Percentiles rank a stretch among this genome's conserved stretches.
Evolutionary conservation across 805 yeast species (phyloP).

Genomic region (Candida coleopterorum): DNA sequence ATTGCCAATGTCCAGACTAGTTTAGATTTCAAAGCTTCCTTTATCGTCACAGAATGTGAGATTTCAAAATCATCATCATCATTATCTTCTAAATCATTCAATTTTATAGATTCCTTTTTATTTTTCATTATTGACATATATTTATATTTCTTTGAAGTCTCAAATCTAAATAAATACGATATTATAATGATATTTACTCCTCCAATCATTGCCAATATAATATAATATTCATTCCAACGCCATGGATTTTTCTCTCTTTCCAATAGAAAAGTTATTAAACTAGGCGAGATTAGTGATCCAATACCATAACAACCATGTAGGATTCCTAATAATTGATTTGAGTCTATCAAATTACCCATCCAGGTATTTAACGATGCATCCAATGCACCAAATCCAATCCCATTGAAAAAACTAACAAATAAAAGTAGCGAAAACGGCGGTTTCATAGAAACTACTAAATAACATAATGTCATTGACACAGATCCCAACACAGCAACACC

Average conservation of each 20-base stretch:
- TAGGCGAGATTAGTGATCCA: conserved; percentile 50
- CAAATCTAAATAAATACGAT: conserved; percentile 31
- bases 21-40: conserved; percentile 30
- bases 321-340: conserved; percentile 47
- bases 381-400: conserved; percentile 52
- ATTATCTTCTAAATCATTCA: conserved; percentile 7
- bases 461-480: conserved; percentile 31
- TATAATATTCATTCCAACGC: conserved; percentile 47
- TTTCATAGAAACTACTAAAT: conserved; percentile 30
- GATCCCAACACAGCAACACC: conserved; percentile 40
- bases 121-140: conserved; percentile 16
- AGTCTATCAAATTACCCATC: conserved; percentile 43
- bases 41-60: conserved; percentile 16
- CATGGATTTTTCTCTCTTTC: conserved; percentile 33
- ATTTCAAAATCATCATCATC: conserved; percentile 11
- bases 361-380: conserved; percentile 56
- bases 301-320: conserved; percentile 51
- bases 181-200: conserved; percentile 18
- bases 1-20: conserved; percentile 38
- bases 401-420: conserved; percentile 36
- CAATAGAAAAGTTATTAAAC: conserved; percentile 38
- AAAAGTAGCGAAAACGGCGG: conserved; percentile 42
- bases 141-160: conserved; percentile 41
- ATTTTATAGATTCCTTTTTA: conserved; percentile 11
- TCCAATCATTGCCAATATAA: conserved; percentile 28